Evolutionary conservation across 352 stramenopile species (phyloP).

Genomic region (Phytophthora kernoviae): DNA sequence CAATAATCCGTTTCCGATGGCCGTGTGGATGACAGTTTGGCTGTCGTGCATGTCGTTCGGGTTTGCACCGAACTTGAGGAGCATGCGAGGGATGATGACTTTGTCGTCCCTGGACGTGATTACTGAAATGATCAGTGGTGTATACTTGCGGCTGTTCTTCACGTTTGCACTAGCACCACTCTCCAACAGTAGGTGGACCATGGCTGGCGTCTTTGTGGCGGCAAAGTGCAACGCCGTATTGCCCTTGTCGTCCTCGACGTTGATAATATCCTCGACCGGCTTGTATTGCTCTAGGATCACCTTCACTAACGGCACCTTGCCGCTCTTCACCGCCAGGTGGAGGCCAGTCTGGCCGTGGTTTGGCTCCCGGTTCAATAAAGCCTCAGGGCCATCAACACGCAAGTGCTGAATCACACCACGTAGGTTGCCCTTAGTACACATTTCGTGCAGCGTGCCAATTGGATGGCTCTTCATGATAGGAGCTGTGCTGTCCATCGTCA

Average conservation of each 20-base stretch:
- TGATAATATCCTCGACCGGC: conserved; percentile 78
- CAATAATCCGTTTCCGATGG: conserved; percentile 60
- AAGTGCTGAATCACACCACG: conserved; percentile 78
- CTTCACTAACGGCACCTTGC: conserved; percentile 83
- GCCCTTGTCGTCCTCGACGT: conserved; percentile 87
- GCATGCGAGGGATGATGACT: conserved; percentile 86
- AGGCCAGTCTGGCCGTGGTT: conserved; percentile 87
- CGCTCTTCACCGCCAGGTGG: conserved; percentile 84
- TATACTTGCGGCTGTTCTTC: conserved; percentile 88
- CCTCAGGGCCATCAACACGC: conserved; percentile 70
- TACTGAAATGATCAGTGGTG: conserved; percentile 85
- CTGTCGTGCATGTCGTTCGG: conserved; percentile 90
- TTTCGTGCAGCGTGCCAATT: conserved; percentile 79
- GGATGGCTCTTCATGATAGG: conserved; percentile 81
- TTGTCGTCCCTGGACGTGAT: conserved; percentile 87
- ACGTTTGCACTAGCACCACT: conserved; percentile 80
- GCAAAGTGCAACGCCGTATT: conserved; percentile 89
- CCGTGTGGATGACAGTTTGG: conserved; percentile 88
- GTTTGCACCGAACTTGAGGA: conserved; percentile 88
- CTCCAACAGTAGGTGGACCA: conserved; percentile 85
- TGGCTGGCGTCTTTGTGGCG: conserved; percentile 82
- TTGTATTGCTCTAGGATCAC: conserved; percentile 85
- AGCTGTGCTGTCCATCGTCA: conserved; percentile 72
- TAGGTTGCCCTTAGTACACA: conserved; percentile 83
- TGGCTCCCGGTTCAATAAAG: conserved; percentile 69